Evolutionary conservation across 2,329 filamentous ascomycete species (phyloP), one percentile per base, ranked within the genome.

Genomic region (Cordyceps cicadae): DNA sequence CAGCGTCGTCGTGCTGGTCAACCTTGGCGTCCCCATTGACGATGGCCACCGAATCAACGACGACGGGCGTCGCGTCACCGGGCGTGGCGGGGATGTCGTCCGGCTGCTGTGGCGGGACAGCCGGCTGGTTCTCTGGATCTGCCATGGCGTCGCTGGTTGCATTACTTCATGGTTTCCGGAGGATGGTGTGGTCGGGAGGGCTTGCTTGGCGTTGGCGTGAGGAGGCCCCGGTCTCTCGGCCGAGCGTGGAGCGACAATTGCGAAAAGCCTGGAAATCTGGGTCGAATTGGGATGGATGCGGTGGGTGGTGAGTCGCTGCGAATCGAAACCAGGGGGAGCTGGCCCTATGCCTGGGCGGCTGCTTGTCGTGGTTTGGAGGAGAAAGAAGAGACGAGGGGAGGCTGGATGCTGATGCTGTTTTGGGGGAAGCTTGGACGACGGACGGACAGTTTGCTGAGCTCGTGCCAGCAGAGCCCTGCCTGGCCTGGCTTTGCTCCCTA

Each of bases 1-100:
- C 62, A 32, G 56, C 50, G n/a, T 62, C 60, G n/a, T 53, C 60
- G 45, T 41, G 39, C 29, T 45, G n/a, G 49, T 34, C 43, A 54
- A 34, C 41, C 24, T 49, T 9, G 43, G 29, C 50, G 50, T n/a
- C 43, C 15, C 46, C 50, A 24, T 61, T 43, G 56, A 51, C 45
- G 15, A 43, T 11, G 34, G 46, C 24, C 45, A 21, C 14, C 24
- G 29, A 14, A 2, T 6, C 34, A 29, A 29, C 29, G 51, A 19
- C 34, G 37, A 17, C 37, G 21, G 37, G 43, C 9, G 17, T 51
- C 21, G 43, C 37, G 32, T 53, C 57, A 3, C 26, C n/a, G n/a
- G 50, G 41, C 41, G 39, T n/a, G 4, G 39, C 37, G n/a, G 32
- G n/a, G 17, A 32, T 37, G 12, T 55, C 55, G 21, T 56, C 59